Evolutionary conservation across 176 grass and related monocot genomes (phyloP).

Genomic region (Phyllostachys edulis): DNA sequence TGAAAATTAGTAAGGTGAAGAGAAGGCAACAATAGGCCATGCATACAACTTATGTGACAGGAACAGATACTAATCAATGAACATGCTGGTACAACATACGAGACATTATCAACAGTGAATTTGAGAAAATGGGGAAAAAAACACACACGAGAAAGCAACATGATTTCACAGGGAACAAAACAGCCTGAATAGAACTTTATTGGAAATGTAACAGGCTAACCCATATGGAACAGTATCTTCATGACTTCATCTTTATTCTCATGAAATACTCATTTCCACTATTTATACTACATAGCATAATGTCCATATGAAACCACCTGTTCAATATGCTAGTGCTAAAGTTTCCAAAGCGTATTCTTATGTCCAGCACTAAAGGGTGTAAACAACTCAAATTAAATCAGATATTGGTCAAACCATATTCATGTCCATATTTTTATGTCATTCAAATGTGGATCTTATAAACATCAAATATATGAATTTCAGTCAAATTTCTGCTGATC

Average conservation of each 20-base stretch:
- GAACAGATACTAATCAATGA: neutral
- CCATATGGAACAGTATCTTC: neutral
- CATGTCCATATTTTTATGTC: neutral
- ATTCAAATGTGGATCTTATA: neutral
- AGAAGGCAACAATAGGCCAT: neutral
- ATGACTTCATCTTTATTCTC: neutral
- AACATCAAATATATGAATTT: neutral
- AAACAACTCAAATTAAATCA: neutral
- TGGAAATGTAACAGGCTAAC: slow-evolving; percentile 11
- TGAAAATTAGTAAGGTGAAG: slow-evolving; percentile 9
- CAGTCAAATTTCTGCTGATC: neutral
- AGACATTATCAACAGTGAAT: neutral
- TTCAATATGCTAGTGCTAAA: slow-evolving; percentile 13
- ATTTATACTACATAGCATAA: neutral
- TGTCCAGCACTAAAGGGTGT: neutral
- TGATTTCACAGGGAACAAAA: neutral
- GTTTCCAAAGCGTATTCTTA: neutral
- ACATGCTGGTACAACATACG: neutral
- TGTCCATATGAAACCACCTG: slow-evolving; percentile 15
- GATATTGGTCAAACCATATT: neutral
- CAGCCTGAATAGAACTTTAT: neutral
- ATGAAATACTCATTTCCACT: neutral
- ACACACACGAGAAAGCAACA: neutral
- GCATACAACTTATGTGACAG: neutral
- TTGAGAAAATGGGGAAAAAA: neutral